Evolutionary conservation across 2,329 filamentous ascomycete genomes (phyloP), one percentile per base, ranked within the genome.

Genomic region (Verticillium nubilum): DNA sequence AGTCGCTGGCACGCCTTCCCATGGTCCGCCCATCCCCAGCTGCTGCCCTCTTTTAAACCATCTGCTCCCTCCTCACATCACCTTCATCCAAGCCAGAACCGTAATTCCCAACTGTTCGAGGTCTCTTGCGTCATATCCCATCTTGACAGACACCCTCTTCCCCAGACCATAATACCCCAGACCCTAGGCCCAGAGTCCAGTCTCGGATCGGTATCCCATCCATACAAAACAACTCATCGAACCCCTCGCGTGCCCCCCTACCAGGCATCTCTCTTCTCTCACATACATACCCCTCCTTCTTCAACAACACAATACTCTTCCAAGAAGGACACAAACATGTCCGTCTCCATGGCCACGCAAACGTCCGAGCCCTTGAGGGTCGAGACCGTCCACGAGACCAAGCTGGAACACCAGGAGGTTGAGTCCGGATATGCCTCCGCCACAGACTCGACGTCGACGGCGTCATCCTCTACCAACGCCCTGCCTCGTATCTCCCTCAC

Each of bases 341-440:
- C 52, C 52, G 52, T 61, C 58, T 64, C 59, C 42, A 47, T 54
- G 6, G 23, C 37, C 31, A 55, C 58, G 56, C 29, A 50, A 29
- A 37, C 52, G 52, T 53, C 52, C 28, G 25, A 35, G 58, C 25
- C 75, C 64, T 76, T 74, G 26, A 70, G 67, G 50, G 63, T 72
- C 19, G 65, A 68, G 29, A 64, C 70, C 53, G 71, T 75, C 60
- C 62, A 72, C 61, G 72, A 75, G 63, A 72, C 72, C 60, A 81
- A 78, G 67, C 68, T 76, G 61, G 74, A 73, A 35, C 69, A 74
- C 61, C 71, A 74, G 35, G 80, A 82, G 50, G 73, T 82, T 63
- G 92, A 96, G 76, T 97, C 94, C 35, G 94, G 94, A 64, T 97
- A 97, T 78, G 91, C 86, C 69, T 88, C 80, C 15, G 72, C 71